Base-by-base conservation (phyloP, 2,329 filamentous ascomycete genomes). In the Lachnellula hyalina region DNA sequence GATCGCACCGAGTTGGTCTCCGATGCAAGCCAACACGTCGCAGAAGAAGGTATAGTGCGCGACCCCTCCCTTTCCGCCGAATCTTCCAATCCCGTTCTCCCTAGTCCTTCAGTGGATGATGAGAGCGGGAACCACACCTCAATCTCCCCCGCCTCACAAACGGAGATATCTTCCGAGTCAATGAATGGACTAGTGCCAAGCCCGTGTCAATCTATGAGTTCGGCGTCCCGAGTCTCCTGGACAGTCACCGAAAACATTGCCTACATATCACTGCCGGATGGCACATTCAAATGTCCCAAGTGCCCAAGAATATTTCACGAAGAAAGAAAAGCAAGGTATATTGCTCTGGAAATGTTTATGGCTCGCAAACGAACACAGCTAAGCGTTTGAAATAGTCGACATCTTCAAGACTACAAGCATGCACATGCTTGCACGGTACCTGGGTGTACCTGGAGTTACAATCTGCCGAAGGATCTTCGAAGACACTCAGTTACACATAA, bases 1-100 rank as follows among this genome's bases (percentile, higher is more conserved):
- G 54, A 57, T 49, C 54, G 58, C 56, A 49, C 36, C 25, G 48
- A 49, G 19, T 56, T 35, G 59, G 52, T 61, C 59, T 61, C 53
- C 56, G 58, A 59, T 57, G 34, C 52, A 53, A 59, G 59, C 53
- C 59, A 59, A 55, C 19, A 51, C 53, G 51, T 55, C 54, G 49
- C 59, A 59, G 54, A 36, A 23, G 57, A 49, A 51, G 40, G 58
- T 61, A 47, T 44, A 44, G 46, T 53, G 48, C 53, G 50, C 25
- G 25, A 44, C 17, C 8, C 25, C 45, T 51, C 45, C 38, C 19
- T 51, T 53, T 49, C 50, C 34, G 21, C 38, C 32, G 25, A 23
- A 32, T 53, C 49, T 11, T 14, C 47, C 14, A 45, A 14, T 47
- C 48, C 49, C 28, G 15, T 36, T 35, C 5, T 47, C 49, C 51